Conservation (phyloP, 2,329 filamentous ascomycete genomes). For the Ceratocystis alfenasii region DNA sequence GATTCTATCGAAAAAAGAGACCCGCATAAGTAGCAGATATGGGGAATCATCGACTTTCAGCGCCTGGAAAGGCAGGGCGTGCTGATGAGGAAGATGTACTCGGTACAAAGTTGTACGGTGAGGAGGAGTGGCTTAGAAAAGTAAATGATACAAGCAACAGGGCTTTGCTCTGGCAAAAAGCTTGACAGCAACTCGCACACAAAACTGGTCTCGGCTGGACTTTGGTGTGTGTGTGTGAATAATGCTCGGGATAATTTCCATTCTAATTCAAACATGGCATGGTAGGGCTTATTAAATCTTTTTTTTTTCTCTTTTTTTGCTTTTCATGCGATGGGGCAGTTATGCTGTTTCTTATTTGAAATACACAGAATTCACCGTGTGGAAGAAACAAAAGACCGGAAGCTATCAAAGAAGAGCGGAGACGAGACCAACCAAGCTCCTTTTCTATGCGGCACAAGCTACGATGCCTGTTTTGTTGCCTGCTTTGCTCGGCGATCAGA, state of each 20-base stretch:
- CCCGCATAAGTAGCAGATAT: background rate
- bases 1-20: background rate
- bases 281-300: too few relatives aligned
- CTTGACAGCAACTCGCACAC: too few relatives aligned
- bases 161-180: background rate
- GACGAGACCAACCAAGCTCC: background rate
- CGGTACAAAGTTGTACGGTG: too few relatives aligned
- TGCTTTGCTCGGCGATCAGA: background rate
- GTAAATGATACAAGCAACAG: background rate
- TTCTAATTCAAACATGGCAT: background rate
- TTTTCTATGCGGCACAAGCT: background rate
- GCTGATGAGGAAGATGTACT: background rate
- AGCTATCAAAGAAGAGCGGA: too few relatives aligned
- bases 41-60: background rate
- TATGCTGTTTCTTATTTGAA: background rate
- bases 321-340: slow-evolving; percentile 2
- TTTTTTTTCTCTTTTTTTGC: background rate
- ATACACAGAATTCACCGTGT: background rate
- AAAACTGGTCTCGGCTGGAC: background rate
- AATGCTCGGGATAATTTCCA: background rate
- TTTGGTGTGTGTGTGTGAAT: background rate
- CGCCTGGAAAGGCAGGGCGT: background rate
- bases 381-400: too few relatives aligned
- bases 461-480: background rate
- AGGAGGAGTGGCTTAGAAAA: background rate